Evolutionary conservation across 495 filamentous ascomycete species (phyloP), one percentile per base, ranked within the genome.

Genomic region (Annulohypoxylon moriforme): DNA sequence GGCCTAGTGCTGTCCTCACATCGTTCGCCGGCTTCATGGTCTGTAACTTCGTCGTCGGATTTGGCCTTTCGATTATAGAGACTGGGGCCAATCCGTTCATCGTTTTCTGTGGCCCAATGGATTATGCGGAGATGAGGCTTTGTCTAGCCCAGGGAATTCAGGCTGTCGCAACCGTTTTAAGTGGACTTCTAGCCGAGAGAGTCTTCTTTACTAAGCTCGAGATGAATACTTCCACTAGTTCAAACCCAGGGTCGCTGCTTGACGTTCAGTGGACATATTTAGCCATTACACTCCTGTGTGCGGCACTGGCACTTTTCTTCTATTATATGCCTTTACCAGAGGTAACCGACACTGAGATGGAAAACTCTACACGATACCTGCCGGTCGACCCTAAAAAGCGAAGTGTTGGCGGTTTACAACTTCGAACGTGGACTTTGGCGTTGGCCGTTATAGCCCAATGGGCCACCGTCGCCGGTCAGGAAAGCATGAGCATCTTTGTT

Each of bases 211-310:
- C 78, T 18, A 77, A 74, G 13, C 60, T 76, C 2, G 61, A 73
- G 40, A 49, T 44, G 4, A 58, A 73, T 16, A 74, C 67, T 49
- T 58, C 58, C 24, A 29, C 22, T 24, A 29, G 1, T 52, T n/a
- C 24, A 10, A 55, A 62, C 6, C 74, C 79, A 4, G 71, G 71
- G 10, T 79, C 78, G 1, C 79, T 88, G 1, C 84, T 91, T 52
- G 85, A 90, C 53, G 91, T 94, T 20, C 92, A 94, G 76, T 93
- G 92, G 91, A 87, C 90, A 0, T 94, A 93, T 74, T 85, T 93
- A 0, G 90, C 86, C 53, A 89, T 93, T 56, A 90, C 90, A 3
- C 87, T 91, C 40, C 89, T 93, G 67, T 90, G 90, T 60, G 91
- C 90, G 52, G 79, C 86, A 24, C 86, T 92, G 18, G 87, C 86